These are phyloP conservation scores for Ganoderma lingzhi DNA, from an alignment of 1,284 basidiomycete species.

Conservation along the genomic window DNA sequence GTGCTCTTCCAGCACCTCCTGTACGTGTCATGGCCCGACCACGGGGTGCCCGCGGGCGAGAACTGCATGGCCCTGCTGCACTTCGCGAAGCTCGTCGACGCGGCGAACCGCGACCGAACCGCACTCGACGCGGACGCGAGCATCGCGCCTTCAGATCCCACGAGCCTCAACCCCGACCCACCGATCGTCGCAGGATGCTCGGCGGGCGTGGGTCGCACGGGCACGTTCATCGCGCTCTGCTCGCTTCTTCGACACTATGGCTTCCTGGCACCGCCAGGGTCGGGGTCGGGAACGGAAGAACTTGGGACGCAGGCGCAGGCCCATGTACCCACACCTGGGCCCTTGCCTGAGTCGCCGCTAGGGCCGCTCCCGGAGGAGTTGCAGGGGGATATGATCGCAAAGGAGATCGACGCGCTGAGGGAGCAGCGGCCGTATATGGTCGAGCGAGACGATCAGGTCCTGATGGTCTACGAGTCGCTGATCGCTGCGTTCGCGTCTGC, in stretches of 20 bases:
- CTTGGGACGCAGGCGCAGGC: slow-evolving; percentile 18
- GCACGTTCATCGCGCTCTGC: slow-evolving; percentile 83
- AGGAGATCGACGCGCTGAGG: slow-evolving; percentile 79
- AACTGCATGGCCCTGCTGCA: slow-evolving; percentile 63
- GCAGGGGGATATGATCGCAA: slow-evolving; percentile 68
- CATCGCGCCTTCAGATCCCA: slow-evolving; percentile 14
- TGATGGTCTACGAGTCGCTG: slow-evolving; percentile 73
- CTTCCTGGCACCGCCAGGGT: slow-evolving; percentile 50
- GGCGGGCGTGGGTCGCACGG: slow-evolving; percentile 92
- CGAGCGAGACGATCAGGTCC: slow-evolving; percentile 72
- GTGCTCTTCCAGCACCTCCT: slow-evolving; percentile 75
- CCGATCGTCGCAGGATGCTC: slow-evolving; percentile 88
- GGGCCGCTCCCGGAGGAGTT: slow-evolving; percentile 60
- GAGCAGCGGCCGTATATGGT: slow-evolving; percentile 88
- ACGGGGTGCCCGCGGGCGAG: slow-evolving; percentile 71
- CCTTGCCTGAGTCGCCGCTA: slow-evolving; percentile 55
- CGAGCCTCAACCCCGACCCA: slow-evolving; percentile 57
- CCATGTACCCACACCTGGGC: slow-evolving; percentile 23
- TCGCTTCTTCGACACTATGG: slow-evolving; percentile 71
- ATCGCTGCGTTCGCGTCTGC: slow-evolving; percentile 43
- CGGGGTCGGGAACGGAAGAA: slow-evolving; percentile 24
- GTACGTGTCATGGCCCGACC: slow-evolving; percentile 85
- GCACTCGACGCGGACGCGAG: slow-evolving; percentile 40
- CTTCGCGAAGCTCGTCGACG: slow-evolving; percentile 71
- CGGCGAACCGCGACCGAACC: slow-evolving; percentile 59